Percentiles rank a stretch among this genome's conserved stretches.
Conservation (phyloP, 1,284 basidiomycete genomes). For the Pyrrhoderma lamaoense region DNA sequence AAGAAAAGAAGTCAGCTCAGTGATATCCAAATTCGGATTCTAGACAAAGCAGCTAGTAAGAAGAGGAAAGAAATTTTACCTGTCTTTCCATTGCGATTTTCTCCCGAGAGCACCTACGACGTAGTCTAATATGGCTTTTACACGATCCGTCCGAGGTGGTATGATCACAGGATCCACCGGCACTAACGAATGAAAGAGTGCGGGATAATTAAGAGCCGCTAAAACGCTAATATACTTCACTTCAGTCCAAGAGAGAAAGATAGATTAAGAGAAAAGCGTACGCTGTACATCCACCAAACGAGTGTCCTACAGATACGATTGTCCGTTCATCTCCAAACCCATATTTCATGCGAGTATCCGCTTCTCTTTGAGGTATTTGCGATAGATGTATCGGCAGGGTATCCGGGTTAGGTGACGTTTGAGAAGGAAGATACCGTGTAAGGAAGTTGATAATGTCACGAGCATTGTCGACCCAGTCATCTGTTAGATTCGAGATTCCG, state of each 20-base stretch:
- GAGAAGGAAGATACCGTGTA: conserved; percentile 32
- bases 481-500: conserved; percentile 26
- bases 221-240: conserved; percentile 37
- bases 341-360: conserved; percentile 32
- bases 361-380: conserved; percentile 31
- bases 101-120: conserved; percentile 51
- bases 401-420: background rate
- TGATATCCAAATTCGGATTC: no score
- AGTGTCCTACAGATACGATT: conserved; percentile 45
- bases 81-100: conserved; percentile 47
- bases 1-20: conserved; percentile 37
- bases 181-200: conserved; percentile 65
- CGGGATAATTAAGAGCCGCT: conserved; percentile 55
- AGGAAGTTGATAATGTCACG: conserved; percentile 47
- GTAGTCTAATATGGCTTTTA: conserved; percentile 20
- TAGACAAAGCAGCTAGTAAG: no score
- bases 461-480: conserved; percentile 44
- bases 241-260: no score
- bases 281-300: conserved; percentile 50
- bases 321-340: conserved; percentile 35
- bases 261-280: background rate
- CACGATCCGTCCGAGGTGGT: conserved; percentile 25
- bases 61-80: no score
- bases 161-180: conserved; percentile 76
- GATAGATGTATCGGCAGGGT: conserved; percentile 11